Evolutionary conservation across 192 early-diverging fungal genomes (phyloP).

Genomic region (Coemansia sp.): DNA sequence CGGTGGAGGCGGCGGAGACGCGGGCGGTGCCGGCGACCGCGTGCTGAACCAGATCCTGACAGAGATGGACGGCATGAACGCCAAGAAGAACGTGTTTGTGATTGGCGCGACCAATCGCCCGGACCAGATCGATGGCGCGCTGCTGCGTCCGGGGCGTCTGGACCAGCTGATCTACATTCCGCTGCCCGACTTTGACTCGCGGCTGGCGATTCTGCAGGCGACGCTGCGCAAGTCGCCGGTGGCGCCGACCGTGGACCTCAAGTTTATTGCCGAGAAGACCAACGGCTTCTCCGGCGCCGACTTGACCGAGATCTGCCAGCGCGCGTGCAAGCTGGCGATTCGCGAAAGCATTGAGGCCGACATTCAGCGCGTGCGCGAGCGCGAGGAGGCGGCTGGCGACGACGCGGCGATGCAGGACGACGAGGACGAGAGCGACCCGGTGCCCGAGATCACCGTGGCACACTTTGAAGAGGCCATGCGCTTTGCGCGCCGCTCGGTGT

Average conservation of each 20-base stretch:
- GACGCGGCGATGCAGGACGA: conserved; percentile 67
- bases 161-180: conserved; percentile 99
- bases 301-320: conserved; percentile 97
- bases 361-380: conserved; percentile 66
- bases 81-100: conserved; percentile 99
- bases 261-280: conserved; percentile 81
- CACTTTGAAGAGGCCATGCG: conserved; percentile 99
- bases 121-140: conserved; percentile 95
- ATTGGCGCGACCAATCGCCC: conserved; percentile 99
- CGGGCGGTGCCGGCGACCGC: conserved; percentile 92
- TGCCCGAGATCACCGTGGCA: conserved; percentile 86
- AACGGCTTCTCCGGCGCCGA: conserved; percentile 97
- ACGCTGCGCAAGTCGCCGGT: conserved; percentile 94
- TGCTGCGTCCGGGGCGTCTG: conserved; percentile 96
- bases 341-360: conserved; percentile 93
- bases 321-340: conserved; percentile 95
- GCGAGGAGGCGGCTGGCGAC: conserved; percentile 65
- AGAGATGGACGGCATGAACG: conserved; percentile 99
- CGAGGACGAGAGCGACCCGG: conserved; percentile 75
- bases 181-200: conserved; percentile 85
- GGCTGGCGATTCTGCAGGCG: conserved; percentile 75
- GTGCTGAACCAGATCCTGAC: conserved; percentile 99
- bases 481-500: conserved; percentile 92
- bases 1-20: conserved; percentile 64
- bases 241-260: conserved; percentile 70